Percentiles rank a stretch among this genome's conserved stretches.
Evolutionary conservation across 768 basidiomycete species (phyloP).

Genomic region (Suillus subaureus): DNA sequence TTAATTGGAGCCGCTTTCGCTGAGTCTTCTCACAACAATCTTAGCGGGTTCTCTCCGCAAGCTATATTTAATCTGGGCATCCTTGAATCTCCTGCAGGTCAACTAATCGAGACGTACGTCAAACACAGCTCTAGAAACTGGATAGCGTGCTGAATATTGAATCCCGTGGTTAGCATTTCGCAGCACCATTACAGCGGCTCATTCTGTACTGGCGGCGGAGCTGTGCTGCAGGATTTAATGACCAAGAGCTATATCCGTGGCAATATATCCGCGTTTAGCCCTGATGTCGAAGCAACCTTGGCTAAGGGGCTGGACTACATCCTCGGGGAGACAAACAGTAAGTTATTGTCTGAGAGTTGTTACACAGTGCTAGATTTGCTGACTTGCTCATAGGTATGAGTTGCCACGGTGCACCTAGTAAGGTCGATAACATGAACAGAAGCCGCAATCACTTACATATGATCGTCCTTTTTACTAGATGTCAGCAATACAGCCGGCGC

Average conservation of each 20-base stretch:
- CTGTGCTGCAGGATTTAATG: constrained; percentile 65
- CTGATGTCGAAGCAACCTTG: constrained; percentile 56
- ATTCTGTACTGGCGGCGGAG: constrained; percentile 57
- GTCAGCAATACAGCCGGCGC: constrained; percentile 75
- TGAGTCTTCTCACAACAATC: constrained; percentile 44
- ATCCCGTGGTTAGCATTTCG: constrained; percentile 34
- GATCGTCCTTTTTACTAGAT: constrained; percentile 33
- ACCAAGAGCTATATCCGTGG: constrained; percentile 57
- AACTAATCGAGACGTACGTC: constrained; percentile 55
- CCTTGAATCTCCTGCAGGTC: constrained; percentile 48
- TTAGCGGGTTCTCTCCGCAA: constrained; percentile 59
- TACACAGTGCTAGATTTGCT: background rate
- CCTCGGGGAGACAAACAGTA: constrained; percentile 64
- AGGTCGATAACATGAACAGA: background rate
- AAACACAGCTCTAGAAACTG: constrained; percentile 38
- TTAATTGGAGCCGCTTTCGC: constrained; percentile 56
- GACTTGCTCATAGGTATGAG: constrained; percentile 27
- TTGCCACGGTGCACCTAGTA: constrained; percentile 40
- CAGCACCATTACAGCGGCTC: constrained; percentile 55
- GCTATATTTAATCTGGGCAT: constrained; percentile 56
- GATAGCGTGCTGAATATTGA: constrained; percentile 6
- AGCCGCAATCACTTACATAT: background rate
- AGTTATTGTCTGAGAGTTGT: constrained; percentile 26
- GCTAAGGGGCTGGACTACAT: constrained; percentile 54
- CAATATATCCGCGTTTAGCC: constrained; percentile 52